Base-by-base conservation (phyloP, 2,329 filamentous ascomycete species). In the Sordariomycetes sp. region DNA sequence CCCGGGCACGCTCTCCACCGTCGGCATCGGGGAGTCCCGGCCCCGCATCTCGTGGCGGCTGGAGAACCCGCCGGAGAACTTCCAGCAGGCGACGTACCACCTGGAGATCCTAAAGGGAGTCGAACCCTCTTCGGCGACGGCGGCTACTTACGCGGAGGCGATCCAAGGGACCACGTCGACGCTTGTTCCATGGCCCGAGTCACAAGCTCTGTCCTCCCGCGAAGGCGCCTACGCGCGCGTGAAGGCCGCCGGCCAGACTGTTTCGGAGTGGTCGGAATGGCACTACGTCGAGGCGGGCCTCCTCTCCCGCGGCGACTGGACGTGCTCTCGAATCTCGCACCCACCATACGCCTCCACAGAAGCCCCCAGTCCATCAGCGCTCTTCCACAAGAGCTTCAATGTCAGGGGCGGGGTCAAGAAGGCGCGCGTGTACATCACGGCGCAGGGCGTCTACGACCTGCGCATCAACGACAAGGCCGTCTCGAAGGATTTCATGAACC, bases 11-110 rank as follows among this genome's bases (percentile, higher is more conserved):
- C 46, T 50, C 1, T 59, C 63, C 3, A 68, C 72, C 20, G 62
- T 79, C 2, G 76, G 76, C 6, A 77, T 79, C 32, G 73, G 68
- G 2, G 75, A 78, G 58, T 62, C 67, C 0, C 57, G 66, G 11
- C 77, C 76, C 10, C 69, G 76, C 0, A 72, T 79, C 51, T 77
- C 76, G 1, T 79, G 76, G 76, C 63, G 70, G 4, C 77, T 78
- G 53, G 67, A 67, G 3, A 72, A 73, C 2, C 64, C 68, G 7
- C 69, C 66, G 8, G 52, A 65, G 0, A 64, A 74, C 60, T 79
- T 75, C 75, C 67, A 68, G 4, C 77, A 79, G 61, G 67, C 63
- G 6, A 64, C 69, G 8, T 79, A 79, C 51, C 74, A 75, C 4
- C 60, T 79, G 3, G 71, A 78, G 58, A 65, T 79, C 11, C 61